Evolutionary conservation across 2,329 filamentous ascomycete species (phyloP), one percentile per base, ranked within the genome.

Genomic region (Xylaria hypoxylon): DNA sequence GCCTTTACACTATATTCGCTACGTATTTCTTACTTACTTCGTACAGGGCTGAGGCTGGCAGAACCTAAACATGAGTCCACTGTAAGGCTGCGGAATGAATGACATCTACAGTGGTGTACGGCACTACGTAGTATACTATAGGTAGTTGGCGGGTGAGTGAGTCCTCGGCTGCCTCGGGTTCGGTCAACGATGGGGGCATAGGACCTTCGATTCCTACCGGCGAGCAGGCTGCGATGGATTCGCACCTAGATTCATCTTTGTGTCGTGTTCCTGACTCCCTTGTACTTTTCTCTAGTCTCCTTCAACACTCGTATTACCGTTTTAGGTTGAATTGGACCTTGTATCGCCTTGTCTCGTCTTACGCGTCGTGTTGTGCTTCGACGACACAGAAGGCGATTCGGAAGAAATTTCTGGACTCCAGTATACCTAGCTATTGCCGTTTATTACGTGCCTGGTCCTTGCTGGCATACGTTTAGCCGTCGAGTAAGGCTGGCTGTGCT

Each of bases 191-290:
- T 31, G 28, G 19, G 59, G 51, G n/a, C 42, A 33, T 13, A 56
- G 51, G 60, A 56, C 38, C 59, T 50, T 50, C 51, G 24, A 48
- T 28, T 48, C 59, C 31, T 33, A 15, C 42, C 35, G n/a, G 50
- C 22, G 42, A 48, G 5, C 40, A 55, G 59, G 51, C 51, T 62
- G 33, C 26, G 19, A 26, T 17, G 17, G 33, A 11, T 15, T 59
- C 17, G 5, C 1, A 8, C 3, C 15, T 50, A 26, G 47, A 17
- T 31, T 50, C 13, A 13, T 6, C 15, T 48, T 26, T 1, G 15
- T 26, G 4, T n/a, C 19, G 10, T 48, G 5, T 38, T 45, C 10
- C 28, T 19, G 26, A 40, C 19, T 48, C 56, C 19, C 45, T 5
- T 50, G 47, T 10, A 31, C 15, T 19, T n/a, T n/a, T 19, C 24